Conservation (phyloP, 2,329 filamentous ascomycete genomes). For the Mycosphaerella arachidis region DNA sequence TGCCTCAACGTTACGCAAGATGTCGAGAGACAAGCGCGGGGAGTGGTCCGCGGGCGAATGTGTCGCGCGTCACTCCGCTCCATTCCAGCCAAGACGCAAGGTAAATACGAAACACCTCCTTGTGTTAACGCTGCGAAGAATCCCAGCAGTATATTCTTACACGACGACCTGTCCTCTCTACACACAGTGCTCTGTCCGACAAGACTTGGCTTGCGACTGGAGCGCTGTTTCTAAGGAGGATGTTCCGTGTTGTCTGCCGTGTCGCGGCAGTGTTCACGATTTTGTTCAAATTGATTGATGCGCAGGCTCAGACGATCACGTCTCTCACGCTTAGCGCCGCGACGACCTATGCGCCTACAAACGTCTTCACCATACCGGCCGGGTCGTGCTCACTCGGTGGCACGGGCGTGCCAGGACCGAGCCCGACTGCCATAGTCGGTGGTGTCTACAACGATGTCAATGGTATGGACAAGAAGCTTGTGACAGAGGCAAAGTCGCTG, state of each 20-base stretch:
- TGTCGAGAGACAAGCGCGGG: neutral
- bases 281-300: neutral
- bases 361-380: neutral
- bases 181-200: neutral
- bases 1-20: too few relatives aligned
- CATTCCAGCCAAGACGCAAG: neutral
- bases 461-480: neutral
- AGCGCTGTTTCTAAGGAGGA: neutral
- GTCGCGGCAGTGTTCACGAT: neutral
- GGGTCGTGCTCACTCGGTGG: neutral
- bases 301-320: neutral
- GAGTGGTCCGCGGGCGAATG: neutral
- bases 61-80: neutral
- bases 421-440: neutral
- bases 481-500: neutral
- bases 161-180: neutral
- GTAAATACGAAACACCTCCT: neutral
- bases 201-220: neutral
- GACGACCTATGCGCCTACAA: neutral
- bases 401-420: neutral
- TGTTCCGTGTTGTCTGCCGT: neutral
- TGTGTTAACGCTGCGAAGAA: neutral
- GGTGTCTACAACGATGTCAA: constrained; percentile 1
- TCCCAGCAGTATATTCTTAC: neutral
- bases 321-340: neutral